Evolutionary conservation across 768 basidiomycete species (phyloP), one percentile per base, ranked within the genome.

Genomic region (Basidioascus undulatus): DNA sequence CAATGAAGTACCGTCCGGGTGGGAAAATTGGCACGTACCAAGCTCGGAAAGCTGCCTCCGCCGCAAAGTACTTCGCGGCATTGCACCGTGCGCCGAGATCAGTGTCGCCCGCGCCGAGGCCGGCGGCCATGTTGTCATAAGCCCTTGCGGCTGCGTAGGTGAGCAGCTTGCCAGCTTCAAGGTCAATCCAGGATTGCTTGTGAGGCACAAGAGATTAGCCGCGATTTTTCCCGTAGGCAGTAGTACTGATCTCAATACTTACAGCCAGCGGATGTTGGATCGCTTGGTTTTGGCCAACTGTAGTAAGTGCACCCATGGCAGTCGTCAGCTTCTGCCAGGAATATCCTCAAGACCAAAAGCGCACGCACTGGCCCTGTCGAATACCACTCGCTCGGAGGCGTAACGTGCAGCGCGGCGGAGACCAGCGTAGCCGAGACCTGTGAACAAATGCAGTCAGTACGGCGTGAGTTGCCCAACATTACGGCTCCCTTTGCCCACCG

Each of bases 261-360:
- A n/a, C n/a, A n/a, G 49, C 50, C n/a, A 52, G 42, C 3, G 51
- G 50, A 37, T 52, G 51, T 21, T 45, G 40, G 30, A 52, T 50
- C 15, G 34, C 44, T 45, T 52, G 51, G 31, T 52, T 52, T 39
- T 46, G 20, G 10, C 50, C 47, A 30, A n/a, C n/a, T 9, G 28
- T 30, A 30, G 28, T 15, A 30, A 9, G 28, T 30, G 28, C 28
- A 30, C 28, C 9, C 28, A 30, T 15, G 9, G n/a, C n/a, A n/a
- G n/a, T n/a, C n/a, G n/a, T n/a, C n/a, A n/a, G n/a, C n/a, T n/a
- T n/a, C n/a, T n/a, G n/a, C n/a, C n/a, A n/a, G n/a, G n/a, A n/a
- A n/a, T n/a, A n/a, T n/a, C n/a, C n/a, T n/a, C n/a, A n/a, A n/a
- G n/a, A n/a, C n/a, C n/a, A n/a, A n/a, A 9, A 30, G 10, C 28